Base-by-base conservation (phyloP, 768 basidiomycete genomes). In the Trametes cubensis region DNA sequence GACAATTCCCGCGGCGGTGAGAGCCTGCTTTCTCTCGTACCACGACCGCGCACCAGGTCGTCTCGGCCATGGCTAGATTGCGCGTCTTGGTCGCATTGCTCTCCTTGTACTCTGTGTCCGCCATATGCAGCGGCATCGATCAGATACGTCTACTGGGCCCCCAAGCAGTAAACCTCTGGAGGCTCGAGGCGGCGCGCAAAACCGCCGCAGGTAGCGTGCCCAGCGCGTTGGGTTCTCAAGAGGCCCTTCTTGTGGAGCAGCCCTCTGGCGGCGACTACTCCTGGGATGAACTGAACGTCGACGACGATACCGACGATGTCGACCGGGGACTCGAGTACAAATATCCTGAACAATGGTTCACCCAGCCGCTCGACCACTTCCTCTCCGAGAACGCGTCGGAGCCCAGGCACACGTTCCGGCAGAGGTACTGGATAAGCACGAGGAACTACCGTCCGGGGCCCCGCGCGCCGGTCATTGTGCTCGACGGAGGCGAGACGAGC, bases 401-500 rank as follows among this genome's bases (percentile, higher is more conserved):
- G 14, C 75, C 77, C 11, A 76, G 77, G 45, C 81, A 84, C 45
- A 91, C 86, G 0, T 98, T 92, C 76, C 76, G 81, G 54, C 95
- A 98, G 71, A 83, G 96, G 20, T 99, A 94, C 74, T 99, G 96
- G 96, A 80, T 95, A 40, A 95, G 88, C 70, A 84, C 85, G 20
- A 83, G 90, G 38, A 86, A 92, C 73, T 98, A 95, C 73, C 78
- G 83, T 57, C 80, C 86, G 0, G 81, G 86, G 6, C 75, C 80
- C 2, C 85, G 87, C 46, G 90, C 87, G 2, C 96, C 95, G 0
- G 92, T 98, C 21, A 88, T 94, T 66, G 85, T 98, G 2, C 76
- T 98, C 21, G 96, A 98, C 73, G 94, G 93, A 0, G 96, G 96
- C 17, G 96, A 98, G 76, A 96, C 94, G 4, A 89, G 84, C 63